These are phyloP conservation scores for Apiotrichum gracile DNA, from an alignment of 1,284 basidiomycete genomes.

Conservation along the genomic window DNA sequence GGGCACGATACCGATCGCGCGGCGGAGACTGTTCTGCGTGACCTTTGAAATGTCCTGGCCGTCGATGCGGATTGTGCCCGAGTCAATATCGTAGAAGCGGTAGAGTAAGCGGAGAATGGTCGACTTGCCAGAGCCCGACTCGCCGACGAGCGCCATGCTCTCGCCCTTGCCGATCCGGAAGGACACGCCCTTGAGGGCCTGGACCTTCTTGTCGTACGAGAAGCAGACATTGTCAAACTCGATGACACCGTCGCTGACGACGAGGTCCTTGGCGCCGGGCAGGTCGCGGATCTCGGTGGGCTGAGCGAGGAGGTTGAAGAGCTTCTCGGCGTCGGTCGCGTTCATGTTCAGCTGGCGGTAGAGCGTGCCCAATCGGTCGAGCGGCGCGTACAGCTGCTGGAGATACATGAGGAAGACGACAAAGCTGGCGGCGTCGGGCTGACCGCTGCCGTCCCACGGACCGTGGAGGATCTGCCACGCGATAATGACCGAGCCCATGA, in stretches of 20 bases:
- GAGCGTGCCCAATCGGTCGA: conserved; percentile 92
- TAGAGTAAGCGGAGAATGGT: conserved; percentile 91
- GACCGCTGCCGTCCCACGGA: conserved; percentile 22
- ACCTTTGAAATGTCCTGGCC: conserved; percentile 77
- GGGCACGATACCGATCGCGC: conserved; percentile 85
- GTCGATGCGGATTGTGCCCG: conserved; percentile 67
- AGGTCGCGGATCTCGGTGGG: conserved; percentile 70
- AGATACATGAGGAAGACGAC: conserved; percentile 98
- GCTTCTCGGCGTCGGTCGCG: conserved; percentile 88
- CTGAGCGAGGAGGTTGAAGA: conserved; percentile 85
- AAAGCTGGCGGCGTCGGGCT: conserved; percentile 88
- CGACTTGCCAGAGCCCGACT: conserved; percentile 93
- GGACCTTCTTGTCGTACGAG: conserved; percentile 75
- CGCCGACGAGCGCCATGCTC: conserved; percentile 92
- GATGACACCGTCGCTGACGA: conserved; percentile 76
- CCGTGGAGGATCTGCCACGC: conserved; percentile 86
- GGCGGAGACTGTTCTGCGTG: conserved; percentile 68
- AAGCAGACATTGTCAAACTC: conserved; percentile 90
- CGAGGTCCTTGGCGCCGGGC: conserved; percentile 63
- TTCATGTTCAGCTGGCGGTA: conserved; percentile 93
- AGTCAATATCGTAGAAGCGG: conserved; percentile 82
- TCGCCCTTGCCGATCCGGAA: conserved; percentile 92
- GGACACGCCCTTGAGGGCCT: conserved; percentile 78
- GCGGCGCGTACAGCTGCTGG: conserved; percentile 86
- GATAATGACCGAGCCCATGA: conserved; percentile 87